Evolutionary conservation across 306 rosid genomes (phyloP), one percentile per base, ranked within the genome.

Genomic region (Glycine tomentella): DNA sequence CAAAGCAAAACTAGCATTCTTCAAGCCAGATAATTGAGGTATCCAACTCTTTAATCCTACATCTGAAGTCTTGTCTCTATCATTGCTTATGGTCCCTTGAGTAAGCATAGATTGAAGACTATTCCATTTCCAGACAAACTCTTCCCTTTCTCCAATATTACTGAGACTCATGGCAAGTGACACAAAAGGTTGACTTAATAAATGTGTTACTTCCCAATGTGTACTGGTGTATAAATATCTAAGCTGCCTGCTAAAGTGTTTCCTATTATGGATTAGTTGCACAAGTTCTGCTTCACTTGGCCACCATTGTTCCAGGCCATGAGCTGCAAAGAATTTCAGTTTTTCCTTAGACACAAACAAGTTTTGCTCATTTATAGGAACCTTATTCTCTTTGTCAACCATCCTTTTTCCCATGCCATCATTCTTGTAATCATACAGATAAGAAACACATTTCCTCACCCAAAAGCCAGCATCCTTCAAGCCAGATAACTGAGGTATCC

Each of bases 141-240:
- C 92, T 20, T 91, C 89, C 64, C 74, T 92, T 72, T 92, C 90
- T 57, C 92, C 92, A 20, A 89, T 78, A 44, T 92, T 86, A 58
- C 82, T 82, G 16, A 87, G 34, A 74, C 91, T 87, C 90, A 78
- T 86, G 17, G 93, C 92, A 0, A 92, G 79, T 33, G 96, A 89
- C 83, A 86, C 87, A 3, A 89, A 94, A 74, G 91, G 91, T 6
- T 92, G 95, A 80, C 89, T 94, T 84, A 90, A 89, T 57, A 89
- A 74, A 44, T 92, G 92, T 11, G 95, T 80, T 44, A 44, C 57
- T 55, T 78, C 58, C 68, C 74, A 68, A 40, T 31, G 57, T 4
- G 57, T 67, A 44, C 9, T 6, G 16, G 5, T 45, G 16, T 69
- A 20, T 69, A 45, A 45, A 69, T 17, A 46, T 45, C 56, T 48